These are phyloP conservation scores for Chrysanthemum makinoi DNA, from an alignment of 129 eudicot genomes.

Conservation along the genomic window DNA sequence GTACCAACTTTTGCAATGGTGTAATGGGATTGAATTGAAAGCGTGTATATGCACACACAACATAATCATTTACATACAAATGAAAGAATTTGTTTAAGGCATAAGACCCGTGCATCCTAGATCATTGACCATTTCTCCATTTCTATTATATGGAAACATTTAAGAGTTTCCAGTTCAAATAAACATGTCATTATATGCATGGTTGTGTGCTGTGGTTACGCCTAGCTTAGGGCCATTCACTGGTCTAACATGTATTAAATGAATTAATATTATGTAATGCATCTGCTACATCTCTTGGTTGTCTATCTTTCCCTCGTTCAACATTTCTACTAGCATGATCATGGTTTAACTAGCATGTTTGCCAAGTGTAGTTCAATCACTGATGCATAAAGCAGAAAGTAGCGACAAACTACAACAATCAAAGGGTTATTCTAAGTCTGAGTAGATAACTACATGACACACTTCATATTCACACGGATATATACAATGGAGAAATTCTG, in stretches of 20 bases:
- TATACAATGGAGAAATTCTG: not conserved
- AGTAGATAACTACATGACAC: no score
- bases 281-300: slow-evolving; percentile 1
- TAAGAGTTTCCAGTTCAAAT: slow-evolving; percentile 8
- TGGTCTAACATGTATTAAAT: not conserved
- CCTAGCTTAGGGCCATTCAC: not conserved
- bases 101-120: slow-evolving; percentile 14
- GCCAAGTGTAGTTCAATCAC: no score
- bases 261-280: not conserved
- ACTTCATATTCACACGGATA: no score
- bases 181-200: slow-evolving; percentile 6
- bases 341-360: not conserved
- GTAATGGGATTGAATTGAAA: not conserved
- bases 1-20: not conserved
- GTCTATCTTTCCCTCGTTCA: slow-evolving; percentile 5
- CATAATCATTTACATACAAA: slow-evolving; percentile 6
- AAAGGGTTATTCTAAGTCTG: not conserved
- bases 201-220: not conserved
- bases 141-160: slow-evolving; percentile 2
- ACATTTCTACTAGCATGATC: not conserved
- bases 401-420: not conserved
- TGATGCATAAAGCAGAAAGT: not conserved
- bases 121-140: slow-evolving; percentile 7
- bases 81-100: not conserved
- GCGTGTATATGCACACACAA: not conserved